These are phyloP conservation scores for Glycyrrhiza uralensis DNA, from an alignment of 306 rosid species.

Conservation along the genomic window DNA sequence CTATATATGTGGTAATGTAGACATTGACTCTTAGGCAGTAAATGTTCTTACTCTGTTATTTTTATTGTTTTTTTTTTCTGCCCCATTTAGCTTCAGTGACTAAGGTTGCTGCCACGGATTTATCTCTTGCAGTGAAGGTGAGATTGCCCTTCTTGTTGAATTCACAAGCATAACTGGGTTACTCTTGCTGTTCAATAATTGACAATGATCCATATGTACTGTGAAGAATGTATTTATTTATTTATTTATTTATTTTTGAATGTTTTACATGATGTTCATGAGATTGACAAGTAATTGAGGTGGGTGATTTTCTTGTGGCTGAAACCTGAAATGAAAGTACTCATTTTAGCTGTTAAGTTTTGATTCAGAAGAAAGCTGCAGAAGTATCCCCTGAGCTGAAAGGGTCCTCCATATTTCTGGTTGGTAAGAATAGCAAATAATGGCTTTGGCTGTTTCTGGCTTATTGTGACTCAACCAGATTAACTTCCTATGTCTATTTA, in stretches of 20 bases:
- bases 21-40: neutral
- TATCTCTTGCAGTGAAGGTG: constrained; percentile 65
- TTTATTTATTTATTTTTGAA: neutral
- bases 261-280: neutral
- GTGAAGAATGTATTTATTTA: neutral
- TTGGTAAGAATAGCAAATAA: constrained; percentile 56
- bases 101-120: constrained; percentile 38
- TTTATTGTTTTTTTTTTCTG: neutral
- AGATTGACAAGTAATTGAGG: neutral
- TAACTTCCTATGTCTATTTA: neutral
- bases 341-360: constrained; percentile 59
- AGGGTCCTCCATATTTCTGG: constrained; percentile 86
- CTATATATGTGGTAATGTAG: neutral
- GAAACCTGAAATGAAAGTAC: constrained; percentile 37
- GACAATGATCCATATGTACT: neutral
- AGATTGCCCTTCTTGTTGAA: constrained; percentile 26
- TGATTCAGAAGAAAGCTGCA: constrained; percentile 73
- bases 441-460: neutral
- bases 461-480: neutral
- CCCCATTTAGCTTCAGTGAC: constrained; percentile 32
- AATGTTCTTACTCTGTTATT: neutral
- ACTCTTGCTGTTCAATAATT: neutral
- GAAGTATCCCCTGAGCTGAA: constrained; percentile 63
- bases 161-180: neutral
- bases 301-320: neutral